Base-by-base conservation (phyloP, 164 flowering plant species). In the Umbellularia californica region DNA sequence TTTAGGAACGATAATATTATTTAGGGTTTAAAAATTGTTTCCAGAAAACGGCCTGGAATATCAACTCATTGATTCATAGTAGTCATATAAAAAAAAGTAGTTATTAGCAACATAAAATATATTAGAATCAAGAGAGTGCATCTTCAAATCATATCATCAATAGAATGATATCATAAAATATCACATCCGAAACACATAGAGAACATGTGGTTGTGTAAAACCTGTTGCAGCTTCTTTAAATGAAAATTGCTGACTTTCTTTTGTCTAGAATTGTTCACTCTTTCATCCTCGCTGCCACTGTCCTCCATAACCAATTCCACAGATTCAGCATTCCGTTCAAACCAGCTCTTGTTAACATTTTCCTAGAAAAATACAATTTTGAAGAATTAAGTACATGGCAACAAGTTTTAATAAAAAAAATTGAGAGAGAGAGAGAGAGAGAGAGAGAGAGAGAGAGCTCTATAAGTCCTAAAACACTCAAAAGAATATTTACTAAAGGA, bases 251-350 rank as follows among this genome's bases (percentile, higher is more conserved):
- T 82, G 58, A 76, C 77, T 83, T 88, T 95, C 77, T 83, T 92
- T 78, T 82, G 83, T 85, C 82, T 91, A 83, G 68, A 71, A 22
- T 69, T 87, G 78, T 79, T 87, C 70, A 81, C 95, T 82, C 81
- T 89, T 79, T 93, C 98, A 65, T 93, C 99, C 77, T 95, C 98
- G 80, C 95, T 90, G 65, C 89, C 91, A 79, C 88, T 69, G 73
- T 90, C 89, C 20, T 95, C 98, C 79, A 90, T 22, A 70, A 72
- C 79, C 79, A 93, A 75, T 65, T 89, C 95, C n/a, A 90, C 72
- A 10, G 93, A 82, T 81, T 92, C 90, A 72, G 99, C 98, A 85
- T 84, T 91, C 74, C 88, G 84, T 77, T 91, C 88, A 30, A 89
- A 75, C 99, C 98, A 93, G 84, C 77, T 92, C 78, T 87, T 89